Percentiles rank a stretch among this genome's conserved stretches.
phyloP scores from a whole-genome alignment of 257 asterid species.

The Rhazya stricta region DNA sequence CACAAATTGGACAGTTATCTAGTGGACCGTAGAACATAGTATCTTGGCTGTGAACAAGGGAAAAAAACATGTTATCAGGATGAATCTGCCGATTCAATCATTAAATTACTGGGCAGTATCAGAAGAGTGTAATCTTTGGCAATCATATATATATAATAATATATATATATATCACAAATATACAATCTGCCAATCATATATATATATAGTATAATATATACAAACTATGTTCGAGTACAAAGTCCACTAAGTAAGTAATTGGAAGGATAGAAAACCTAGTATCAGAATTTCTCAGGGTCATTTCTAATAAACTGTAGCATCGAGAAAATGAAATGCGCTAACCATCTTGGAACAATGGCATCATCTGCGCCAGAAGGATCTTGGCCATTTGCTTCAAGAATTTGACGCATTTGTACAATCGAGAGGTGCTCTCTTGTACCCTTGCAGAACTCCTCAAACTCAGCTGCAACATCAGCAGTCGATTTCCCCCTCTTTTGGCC shows the following conservation, averaged over 20 bases:
- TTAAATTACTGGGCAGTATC: neutral
- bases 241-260: too few relatives aligned
- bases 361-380: constrained; percentile 47
- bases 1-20: constrained; percentile 53
- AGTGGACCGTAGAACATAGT: constrained; percentile 64
- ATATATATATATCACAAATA: too few relatives aligned
- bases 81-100: neutral
- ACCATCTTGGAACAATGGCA: constrained; percentile 88
- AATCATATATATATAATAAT: too few relatives aligned
- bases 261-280: neutral
- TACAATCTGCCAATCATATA: too few relatives aligned
- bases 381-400: constrained; percentile 66
- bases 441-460: constrained; percentile 61
- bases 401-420: constrained; percentile 63
- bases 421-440: constrained; percentile 58
- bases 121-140: too few relatives aligned
- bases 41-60: constrained; percentile 55
- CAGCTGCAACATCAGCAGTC: constrained; percentile 35
- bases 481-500: constrained; percentile 31
- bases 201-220: too few relatives aligned
- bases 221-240: neutral
- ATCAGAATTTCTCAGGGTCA: neutral
- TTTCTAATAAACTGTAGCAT: too few relatives aligned
- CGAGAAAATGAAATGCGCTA: neutral
- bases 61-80: neutral